Percentiles rank a stretch among this genome's conserved stretches.
phyloP scores from a whole-genome alignment of 2,329 filamentous ascomycete genomes.

The Arthrobotrys pseudoclavata region DNA sequence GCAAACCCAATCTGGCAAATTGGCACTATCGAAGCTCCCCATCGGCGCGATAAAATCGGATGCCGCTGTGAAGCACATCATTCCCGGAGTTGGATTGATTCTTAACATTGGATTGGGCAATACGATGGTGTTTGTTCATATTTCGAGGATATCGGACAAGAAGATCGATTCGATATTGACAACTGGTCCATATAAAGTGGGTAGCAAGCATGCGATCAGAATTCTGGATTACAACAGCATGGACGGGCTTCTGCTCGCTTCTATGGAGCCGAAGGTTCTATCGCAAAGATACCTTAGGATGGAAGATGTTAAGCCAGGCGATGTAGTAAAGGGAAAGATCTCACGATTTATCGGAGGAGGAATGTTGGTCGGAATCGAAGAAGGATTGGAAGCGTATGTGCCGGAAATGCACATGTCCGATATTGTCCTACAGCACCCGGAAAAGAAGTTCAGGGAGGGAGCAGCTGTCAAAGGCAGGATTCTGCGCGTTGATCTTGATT shows the following conservation, averaged over 20 bases:
- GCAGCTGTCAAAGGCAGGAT: conserved; percentile 87
- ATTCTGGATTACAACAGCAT: conserved; percentile 88
- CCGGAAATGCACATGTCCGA: conserved; percentile 90
- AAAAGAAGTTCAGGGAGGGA: conserved; percentile 94
- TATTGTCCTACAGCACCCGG: conserved; percentile 86
- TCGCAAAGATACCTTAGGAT: conserved; percentile 91
- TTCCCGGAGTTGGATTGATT: conserved; percentile 84
- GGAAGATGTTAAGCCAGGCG: conserved; percentile 87
- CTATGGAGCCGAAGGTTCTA: conserved; percentile 83
- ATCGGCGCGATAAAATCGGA: conserved; percentile 82
- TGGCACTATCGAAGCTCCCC: conserved; percentile 70
- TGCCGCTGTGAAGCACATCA: conserved; percentile 83
- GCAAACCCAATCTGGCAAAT: conserved; percentile 68
- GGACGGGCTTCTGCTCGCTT: conserved; percentile 87
- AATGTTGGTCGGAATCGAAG: conserved; percentile 84
- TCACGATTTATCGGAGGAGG: conserved; percentile 85
- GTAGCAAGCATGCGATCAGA: conserved; percentile 82
- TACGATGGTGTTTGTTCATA: conserved; percentile 89
- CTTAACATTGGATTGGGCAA: conserved; percentile 77
- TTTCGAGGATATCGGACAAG: conserved; percentile 89
- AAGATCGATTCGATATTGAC: conserved; percentile 87
- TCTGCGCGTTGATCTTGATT: conserved; percentile 80
- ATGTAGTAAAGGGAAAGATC: conserved; percentile 83
- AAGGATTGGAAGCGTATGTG: conserved; percentile 90
- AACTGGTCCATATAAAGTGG: conserved; percentile 81